Percentiles rank a stretch among this genome's conserved stretches.
Conservation (phyloP, 2,329 filamentous ascomycete genomes). For the Allantophomopsis cytisporea region DNA sequence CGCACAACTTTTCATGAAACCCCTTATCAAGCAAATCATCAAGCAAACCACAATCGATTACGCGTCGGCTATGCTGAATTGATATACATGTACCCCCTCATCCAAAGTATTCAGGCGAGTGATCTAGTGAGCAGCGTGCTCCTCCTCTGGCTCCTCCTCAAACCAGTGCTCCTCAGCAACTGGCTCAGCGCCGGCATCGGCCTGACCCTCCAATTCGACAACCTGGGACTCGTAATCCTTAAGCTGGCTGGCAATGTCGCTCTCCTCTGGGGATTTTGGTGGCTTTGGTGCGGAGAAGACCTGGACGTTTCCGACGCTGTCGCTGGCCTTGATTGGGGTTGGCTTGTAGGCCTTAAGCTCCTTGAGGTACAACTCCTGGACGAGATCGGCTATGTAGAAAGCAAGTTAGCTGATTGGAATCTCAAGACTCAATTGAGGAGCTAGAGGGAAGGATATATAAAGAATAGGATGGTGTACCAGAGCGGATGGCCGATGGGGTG, state of each 20-base stretch:
- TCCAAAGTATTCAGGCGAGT: neutral
- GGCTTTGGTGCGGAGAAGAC: conserved; percentile 71
- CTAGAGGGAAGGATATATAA: neutral
- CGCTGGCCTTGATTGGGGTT: conserved; percentile 67
- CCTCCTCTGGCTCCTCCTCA: conserved; percentile 55
- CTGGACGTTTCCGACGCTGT: conserved; percentile 83
- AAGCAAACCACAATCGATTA: too few species aligned
- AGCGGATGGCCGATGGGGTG: conserved; percentile 18
- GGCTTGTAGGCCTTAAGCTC: conserved; percentile 95
- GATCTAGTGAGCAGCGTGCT: conserved; percentile 13
- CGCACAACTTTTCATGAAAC: too few species aligned
- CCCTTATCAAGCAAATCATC: too few species aligned
- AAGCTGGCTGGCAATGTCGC: conserved; percentile 80
- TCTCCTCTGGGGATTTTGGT: conserved; percentile 83
- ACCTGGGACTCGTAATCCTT: conserved; percentile 89
- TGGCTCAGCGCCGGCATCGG: conserved; percentile 44
- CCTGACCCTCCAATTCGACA: conserved; percentile 88
- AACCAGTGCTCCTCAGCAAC: conserved; percentile 62
- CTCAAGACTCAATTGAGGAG: neutral
- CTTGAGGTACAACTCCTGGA: conserved; percentile 94
- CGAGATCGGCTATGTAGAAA: conserved; percentile 63
- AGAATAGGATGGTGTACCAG: conserved; percentile 13
- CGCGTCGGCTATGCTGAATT: neutral
- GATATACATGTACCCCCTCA: conserved; percentile 4
- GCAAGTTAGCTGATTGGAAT: neutral